Conservation (phyloP, 1,139 yeast species). For the Debaryomyces sp. region DNA sequence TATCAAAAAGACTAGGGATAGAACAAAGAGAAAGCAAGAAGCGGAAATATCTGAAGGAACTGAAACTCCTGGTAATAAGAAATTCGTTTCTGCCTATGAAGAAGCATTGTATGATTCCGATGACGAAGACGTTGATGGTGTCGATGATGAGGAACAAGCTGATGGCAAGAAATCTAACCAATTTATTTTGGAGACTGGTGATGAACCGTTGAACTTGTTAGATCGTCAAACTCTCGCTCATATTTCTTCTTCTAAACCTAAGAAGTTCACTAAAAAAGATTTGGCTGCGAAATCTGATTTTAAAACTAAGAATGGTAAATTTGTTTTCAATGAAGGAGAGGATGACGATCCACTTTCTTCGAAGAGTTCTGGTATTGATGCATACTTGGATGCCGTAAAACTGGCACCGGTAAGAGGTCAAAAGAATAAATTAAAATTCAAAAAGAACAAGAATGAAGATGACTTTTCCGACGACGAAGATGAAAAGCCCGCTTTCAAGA, state of each 20-base stretch:
- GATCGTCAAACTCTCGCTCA: constrained; percentile 85
- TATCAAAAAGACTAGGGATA: constrained; percentile 81
- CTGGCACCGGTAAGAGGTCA: constrained; percentile 94
- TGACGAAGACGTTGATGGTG: constrained; percentile 49
- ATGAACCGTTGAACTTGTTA: constrained; percentile 85
- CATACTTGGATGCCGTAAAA: constrained; percentile 90
- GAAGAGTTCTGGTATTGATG: constrained; percentile 69
- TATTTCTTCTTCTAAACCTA: constrained; percentile 84
- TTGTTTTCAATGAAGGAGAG: constrained; percentile 50
- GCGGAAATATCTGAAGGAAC: constrained; percentile 26
- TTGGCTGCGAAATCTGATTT: constrained; percentile 50
- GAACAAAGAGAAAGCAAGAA: constrained; percentile 75
- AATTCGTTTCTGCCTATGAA: constrained; percentile 82
- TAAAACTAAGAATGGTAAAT: constrained; percentile 56
- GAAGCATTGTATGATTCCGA: constrained; percentile 72
- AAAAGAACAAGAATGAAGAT: constrained; percentile 59
- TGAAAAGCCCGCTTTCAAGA: constrained; percentile 16
- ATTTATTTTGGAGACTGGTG: constrained; percentile 76
- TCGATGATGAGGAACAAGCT: constrained; percentile 27
- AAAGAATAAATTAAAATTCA: constrained; percentile 85
- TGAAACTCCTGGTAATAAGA: constrained; percentile 29
- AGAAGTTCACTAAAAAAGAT: constrained; percentile 50
- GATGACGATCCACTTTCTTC: constrained; percentile 57
- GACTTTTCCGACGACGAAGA: constrained; percentile 52
- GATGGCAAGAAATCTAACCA: constrained; percentile 45